These are phyloP conservation scores for Cenchrus americanus DNA, from an alignment of 176 grass and related monocot species.

Conservation along the genomic window DNA sequence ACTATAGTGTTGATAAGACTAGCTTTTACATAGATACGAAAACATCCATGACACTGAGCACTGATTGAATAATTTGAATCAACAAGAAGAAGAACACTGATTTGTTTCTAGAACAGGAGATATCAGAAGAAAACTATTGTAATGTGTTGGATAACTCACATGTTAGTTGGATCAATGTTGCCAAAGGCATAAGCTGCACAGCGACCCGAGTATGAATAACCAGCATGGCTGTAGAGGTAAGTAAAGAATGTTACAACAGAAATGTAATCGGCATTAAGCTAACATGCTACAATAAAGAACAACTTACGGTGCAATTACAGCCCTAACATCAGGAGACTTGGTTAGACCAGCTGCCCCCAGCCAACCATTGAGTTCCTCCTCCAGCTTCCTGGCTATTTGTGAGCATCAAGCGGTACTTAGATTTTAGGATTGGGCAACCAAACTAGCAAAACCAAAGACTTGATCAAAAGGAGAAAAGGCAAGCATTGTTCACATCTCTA, in stretches of 20 bases:
- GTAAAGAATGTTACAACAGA: conserved; percentile 21
- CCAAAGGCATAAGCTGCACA: conserved; percentile 98
- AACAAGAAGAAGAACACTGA: conserved; percentile 14
- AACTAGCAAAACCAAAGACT: conserved; percentile 17
- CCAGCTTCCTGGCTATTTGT: conserved; percentile 75
- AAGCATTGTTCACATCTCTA: conserved; percentile 12
- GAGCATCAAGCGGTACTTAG: conserved; percentile 34
- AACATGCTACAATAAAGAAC: neutral
- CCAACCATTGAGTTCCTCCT: conserved; percentile 86
- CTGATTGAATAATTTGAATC: neutral
- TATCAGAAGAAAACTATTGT: neutral
- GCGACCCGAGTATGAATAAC: conserved; percentile 92
- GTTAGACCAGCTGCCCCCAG: conserved; percentile 62
- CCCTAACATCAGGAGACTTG: conserved; percentile 86
- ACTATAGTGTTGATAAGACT: neutral
- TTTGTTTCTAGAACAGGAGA: neutral
- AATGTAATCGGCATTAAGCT: conserved; percentile 1
- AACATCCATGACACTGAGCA: neutral
- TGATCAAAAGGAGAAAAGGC: neutral
- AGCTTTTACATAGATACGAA: conserved; percentile 15
- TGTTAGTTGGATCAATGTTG: conserved; percentile 86
- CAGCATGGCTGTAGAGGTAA: conserved; percentile 79
- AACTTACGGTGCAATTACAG: conserved; percentile 95
- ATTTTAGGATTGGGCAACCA: conserved; percentile 9
- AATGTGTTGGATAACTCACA: conserved; percentile 59